Evolutionary conservation across 2,329 filamentous ascomycete species (phyloP).

Genomic region (Thielaviopsis ethacetica): DNA sequence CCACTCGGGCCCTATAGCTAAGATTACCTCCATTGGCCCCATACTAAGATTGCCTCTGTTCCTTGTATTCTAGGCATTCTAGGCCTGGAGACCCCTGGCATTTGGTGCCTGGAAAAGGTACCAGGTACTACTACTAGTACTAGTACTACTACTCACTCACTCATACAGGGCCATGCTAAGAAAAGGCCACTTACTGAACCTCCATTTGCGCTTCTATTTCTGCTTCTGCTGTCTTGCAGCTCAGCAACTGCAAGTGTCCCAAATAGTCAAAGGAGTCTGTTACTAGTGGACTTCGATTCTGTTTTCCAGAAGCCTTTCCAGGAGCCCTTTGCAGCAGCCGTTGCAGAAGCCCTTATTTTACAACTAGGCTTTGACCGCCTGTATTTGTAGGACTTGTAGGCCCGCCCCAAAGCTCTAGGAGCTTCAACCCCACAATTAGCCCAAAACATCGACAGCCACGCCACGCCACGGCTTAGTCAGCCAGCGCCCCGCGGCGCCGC

Average conservation of each 20-base stretch:
- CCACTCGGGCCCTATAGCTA: too few species aligned
- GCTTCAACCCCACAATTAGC: background rate
- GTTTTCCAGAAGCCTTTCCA: background rate
- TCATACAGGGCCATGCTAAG: background rate
- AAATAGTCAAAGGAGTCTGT: background rate
- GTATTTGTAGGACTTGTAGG: too few species aligned
- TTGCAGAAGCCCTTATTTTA: too few species aligned
- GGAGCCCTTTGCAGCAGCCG: too few species aligned
- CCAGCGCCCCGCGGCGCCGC: background rate
- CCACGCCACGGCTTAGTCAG: background rate
- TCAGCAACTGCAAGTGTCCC: background rate
- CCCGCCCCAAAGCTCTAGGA: background rate
- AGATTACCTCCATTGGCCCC: too few species aligned
- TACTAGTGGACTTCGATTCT: background rate
- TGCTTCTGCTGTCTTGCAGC: background rate
- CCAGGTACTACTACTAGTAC: background rate
- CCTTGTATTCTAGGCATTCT: background rate
- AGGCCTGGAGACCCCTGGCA: background rate
- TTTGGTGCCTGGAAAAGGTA: background rate
- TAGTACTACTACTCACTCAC: too few species aligned
- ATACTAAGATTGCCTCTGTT: too few species aligned
- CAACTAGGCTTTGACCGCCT: background rate
- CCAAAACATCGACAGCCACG: too few species aligned
- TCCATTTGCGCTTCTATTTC: too few species aligned
- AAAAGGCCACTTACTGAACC: too few species aligned